phyloP scores from a whole-genome alignment of 768 basidiomycete species.

The Trametes villosa region DNA sequence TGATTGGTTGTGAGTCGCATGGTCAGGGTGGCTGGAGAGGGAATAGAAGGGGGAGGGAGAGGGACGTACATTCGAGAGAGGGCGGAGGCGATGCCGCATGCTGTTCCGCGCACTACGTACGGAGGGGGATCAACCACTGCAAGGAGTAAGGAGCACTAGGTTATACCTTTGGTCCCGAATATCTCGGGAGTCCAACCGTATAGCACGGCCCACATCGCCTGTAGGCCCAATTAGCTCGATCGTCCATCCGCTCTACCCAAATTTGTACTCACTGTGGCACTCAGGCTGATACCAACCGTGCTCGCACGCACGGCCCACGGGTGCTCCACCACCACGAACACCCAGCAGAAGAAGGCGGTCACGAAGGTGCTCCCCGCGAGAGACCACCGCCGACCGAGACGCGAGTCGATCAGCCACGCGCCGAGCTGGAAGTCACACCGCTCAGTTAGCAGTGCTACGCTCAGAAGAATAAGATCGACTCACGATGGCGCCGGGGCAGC shows the following conservation, averaged over 20 bases:
- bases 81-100: slow-evolving; percentile 86
- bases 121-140: no score
- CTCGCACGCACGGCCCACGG: slow-evolving; percentile 65
- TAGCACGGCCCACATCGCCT: slow-evolving; percentile 88
- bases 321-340: slow-evolving; percentile 64
- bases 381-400: slow-evolving; percentile 70
- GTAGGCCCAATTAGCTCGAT: neutral
- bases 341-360: slow-evolving; percentile 74
- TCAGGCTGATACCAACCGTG: slow-evolving; percentile 78
- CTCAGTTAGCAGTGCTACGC: neutral
- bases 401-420: slow-evolving; percentile 79
- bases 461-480: slow-evolving; percentile 31
- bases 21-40: no score
- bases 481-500: slow-evolving; percentile 84
- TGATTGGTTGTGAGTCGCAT: slow-evolving; percentile 37
- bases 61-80: slow-evolving; percentile 75
- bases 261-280: slow-evolving; percentile 59
- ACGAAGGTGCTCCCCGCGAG: slow-evolving; percentile 75
- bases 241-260: neutral
- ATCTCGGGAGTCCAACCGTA: slow-evolving; percentile 92
- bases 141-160: neutral
- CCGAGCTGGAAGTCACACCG: slow-evolving; percentile 57
- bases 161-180: slow-evolving; percentile 73
- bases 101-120: slow-evolving; percentile 75
- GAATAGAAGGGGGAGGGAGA: neutral